Base-by-base conservation (phyloP, 768 basidiomycete species). In the Russula earlei region DNA sequence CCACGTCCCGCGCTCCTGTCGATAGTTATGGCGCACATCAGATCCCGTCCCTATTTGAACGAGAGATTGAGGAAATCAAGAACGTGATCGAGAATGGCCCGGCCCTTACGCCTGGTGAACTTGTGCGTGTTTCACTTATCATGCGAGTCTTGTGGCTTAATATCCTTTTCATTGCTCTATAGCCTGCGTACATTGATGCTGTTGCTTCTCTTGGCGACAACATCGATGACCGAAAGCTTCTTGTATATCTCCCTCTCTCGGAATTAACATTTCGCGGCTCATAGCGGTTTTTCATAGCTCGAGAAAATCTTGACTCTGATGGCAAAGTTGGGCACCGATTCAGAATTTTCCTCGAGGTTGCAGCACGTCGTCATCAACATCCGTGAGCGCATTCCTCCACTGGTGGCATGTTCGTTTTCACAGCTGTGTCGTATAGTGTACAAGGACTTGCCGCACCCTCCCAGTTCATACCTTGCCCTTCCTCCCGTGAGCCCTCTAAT, bases 391-490 rank as follows among this genome's bases (percentile, higher is more conserved):
- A 15, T 46, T 20, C 19, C n/a, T 27, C 29, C 53, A 34, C 2
- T 15, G 14, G n/a, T 8, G 31, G 10, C 9, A 20, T 4, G 5
- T 6, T 47, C 8, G 4, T 31, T 47, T 38, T 53, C 22, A 55
- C 34, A 5, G 12, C 9, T 3, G 20, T 7, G 40, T 27, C n/a
- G 4, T 46, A 33, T 42, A 62, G 62, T 62, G 36, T 62, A 57
- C 46, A 61, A 57, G 52, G 59, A 62, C 29, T 53, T 62, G 22
- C 62, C 62, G 27, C 62, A 62, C 42, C 62, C 62, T 22, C 62
- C 62, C 10, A 24, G 42, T 37, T 36, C 55, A 42, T 62, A 61
- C 37, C 59, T 62, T 12, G 45, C 59, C 25, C 34, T 62, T 24
- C 52, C 47, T 43, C 25, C 51, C 5, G 19, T 48, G 2, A 34